Conservation (phyloP, 2,329 filamentous ascomycete species). For the Aspergillus calidoustus region DNA sequence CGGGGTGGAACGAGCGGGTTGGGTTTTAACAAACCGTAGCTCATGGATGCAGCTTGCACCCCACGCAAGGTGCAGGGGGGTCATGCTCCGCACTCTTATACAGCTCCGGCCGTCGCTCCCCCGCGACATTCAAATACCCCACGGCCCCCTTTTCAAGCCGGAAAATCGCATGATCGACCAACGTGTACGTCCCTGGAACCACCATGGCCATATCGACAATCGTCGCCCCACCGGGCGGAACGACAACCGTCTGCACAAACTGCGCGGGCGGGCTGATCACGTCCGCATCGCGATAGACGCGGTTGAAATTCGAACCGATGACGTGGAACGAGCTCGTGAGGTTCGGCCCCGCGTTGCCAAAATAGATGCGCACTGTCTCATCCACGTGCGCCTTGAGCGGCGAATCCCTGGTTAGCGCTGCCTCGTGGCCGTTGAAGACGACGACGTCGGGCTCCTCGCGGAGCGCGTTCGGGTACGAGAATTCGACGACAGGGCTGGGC, state of each 20-base stretch:
- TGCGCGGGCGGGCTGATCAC: slow-evolving; percentile 36
- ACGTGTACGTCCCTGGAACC: slow-evolving; percentile 39
- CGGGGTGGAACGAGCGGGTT: too few species aligned
- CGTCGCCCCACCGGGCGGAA: slow-evolving; percentile 34
- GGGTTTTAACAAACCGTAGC: too few species aligned
- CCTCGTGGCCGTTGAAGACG: slow-evolving; percentile 41
- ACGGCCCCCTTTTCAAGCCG: slow-evolving; percentile 41
- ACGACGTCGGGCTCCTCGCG: slow-evolving; percentile 38
- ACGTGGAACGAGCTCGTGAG: slow-evolving; percentile 41
- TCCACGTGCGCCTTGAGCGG: slow-evolving; percentile 36
- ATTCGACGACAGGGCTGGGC: slow-evolving; percentile 35
- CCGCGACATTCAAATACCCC: slow-evolving; percentile 42
- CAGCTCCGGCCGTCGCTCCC: slow-evolving; percentile 30
- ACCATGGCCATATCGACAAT: slow-evolving; percentile 40
- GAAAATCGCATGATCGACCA: slow-evolving; percentile 43
- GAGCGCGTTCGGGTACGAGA: slow-evolving; percentile 40
- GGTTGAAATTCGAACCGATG: slow-evolving; percentile 36
- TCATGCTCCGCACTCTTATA: too few species aligned
- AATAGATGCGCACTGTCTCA: slow-evolving; percentile 41
- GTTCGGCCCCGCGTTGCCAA: slow-evolving; percentile 42
- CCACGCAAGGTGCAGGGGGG: too few species aligned
- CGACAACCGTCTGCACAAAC: slow-evolving; percentile 32
- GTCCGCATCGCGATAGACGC: slow-evolving; percentile 38
- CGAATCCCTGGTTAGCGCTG: slow-evolving; percentile 32
- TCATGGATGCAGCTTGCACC: too few species aligned